Base-by-base conservation (phyloP, 768 basidiomycete genomes). In the Boletus coccyginus region DNA sequence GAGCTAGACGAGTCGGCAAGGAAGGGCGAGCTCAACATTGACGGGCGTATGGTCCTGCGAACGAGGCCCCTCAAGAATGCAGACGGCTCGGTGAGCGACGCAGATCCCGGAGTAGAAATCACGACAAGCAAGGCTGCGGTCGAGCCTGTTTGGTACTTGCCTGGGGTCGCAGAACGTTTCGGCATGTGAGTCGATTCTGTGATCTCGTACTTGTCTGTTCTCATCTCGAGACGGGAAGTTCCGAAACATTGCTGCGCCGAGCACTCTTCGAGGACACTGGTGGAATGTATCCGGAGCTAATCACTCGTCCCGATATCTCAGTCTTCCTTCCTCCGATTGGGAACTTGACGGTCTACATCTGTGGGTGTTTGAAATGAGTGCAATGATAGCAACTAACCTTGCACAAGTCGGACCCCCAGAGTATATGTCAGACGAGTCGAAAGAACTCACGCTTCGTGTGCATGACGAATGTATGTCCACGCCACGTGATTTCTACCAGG, bases 251-350 rank as follows among this genome's bases (percentile, higher is more conserved):
- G 0, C 82, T 98, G 3, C 85, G 96, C 19, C 81, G 96, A n/a
- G 88, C 92, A 0, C 78, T 98, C 38, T 98, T 98, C 62, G 96
- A 98, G 70, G 96, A 97, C 60, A 96, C 93, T 1, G 94, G 92
- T 63, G 93, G 94, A 66, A 93, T 92, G 89, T 94, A 92, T 70
- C 94, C 95, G 3, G 96, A 98, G 65, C 82, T 98, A 32, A 87
- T 98, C 66, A 98, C 96, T 7, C 85, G 94, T 21, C 90, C 94
- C 0, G 96, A 98, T 66, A 88, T 98, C 77, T 95, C 95, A 70
- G 82, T 94, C 21, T 98, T 97, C 80, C 79, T 98, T 1, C 96
- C 96, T 0, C 96, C 96, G 1, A 98, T 98, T 55, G 96, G 95
- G 1, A 85, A 85, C 44, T 68, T 91, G 57, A 95, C 95, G 0